Evolutionary conservation across 208 protist genomes (phyloP).

Genomic region (Leishmania tropica): DNA sequence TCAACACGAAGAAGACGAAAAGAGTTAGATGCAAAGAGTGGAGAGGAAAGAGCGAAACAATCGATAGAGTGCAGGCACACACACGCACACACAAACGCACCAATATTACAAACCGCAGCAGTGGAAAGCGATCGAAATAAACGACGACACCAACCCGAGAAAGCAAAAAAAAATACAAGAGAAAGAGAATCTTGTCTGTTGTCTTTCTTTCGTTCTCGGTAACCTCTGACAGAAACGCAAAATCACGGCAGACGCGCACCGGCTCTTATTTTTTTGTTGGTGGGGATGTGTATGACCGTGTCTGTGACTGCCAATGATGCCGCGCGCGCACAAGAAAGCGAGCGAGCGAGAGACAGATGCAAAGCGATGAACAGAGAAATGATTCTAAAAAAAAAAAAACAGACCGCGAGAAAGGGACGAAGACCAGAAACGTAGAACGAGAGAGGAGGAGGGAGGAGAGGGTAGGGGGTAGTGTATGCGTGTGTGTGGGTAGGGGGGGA

Average conservation of each 20-base stretch:
- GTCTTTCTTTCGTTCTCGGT: not conserved
- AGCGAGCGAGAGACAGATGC: not conserved
- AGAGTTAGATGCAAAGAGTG: not conserved
- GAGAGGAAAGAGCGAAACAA: not conserved
- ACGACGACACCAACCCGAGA: not conserved
- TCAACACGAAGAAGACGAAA: not conserved
- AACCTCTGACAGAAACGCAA: not conserved
- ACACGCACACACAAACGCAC: not conserved
- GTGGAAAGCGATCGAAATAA: not conserved
- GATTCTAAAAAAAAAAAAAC: not conserved
- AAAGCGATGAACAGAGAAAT: not conserved
- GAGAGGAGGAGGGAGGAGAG: not conserved
- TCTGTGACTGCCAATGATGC: not conserved
- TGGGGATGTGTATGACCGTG: not conserved
- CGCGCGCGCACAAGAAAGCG: not conserved
- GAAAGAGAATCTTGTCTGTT: not conserved
- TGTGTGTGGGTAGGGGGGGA: not conserved
- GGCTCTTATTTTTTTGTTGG: not conserved
- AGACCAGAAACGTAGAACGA: slow-evolving; percentile 8
- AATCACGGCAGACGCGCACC: not conserved
- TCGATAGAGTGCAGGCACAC: not conserved
- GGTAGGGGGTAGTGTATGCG: too few relatives aligned
- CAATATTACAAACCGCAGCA: not conserved
- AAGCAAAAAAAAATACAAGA: not conserved
- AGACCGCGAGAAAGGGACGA: slow-evolving; percentile 13